A percentile compares a stretch with the other conserved stretches of the same genome.
Conservation (phyloP, 2,329 filamentous ascomycete species). For the Xylaria arbuscula region DNA sequence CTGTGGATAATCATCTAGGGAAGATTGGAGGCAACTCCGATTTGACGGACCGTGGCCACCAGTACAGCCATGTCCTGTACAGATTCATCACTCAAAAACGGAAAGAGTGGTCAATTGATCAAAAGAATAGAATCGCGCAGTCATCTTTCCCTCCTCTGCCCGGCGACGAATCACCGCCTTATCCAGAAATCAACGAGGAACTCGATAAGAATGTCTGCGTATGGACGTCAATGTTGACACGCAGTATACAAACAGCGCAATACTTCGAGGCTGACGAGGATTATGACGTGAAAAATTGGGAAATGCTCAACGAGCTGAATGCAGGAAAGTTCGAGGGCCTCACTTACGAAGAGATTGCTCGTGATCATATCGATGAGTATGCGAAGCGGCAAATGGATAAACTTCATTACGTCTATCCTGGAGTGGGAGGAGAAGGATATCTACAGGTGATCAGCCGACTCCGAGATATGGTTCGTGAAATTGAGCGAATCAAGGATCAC, state of each 20-base stretch:
- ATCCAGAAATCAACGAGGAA: slow-evolving; percentile 81
- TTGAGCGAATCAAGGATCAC: slow-evolving; percentile 97
- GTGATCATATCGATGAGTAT: slow-evolving; percentile 84
- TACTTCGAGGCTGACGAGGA: slow-evolving; percentile 92
- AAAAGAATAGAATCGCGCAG: slow-evolving; percentile 79
- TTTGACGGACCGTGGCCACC: slow-evolving; percentile 81
- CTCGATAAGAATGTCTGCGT: slow-evolving; percentile 93
- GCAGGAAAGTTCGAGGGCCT: slow-evolving; percentile 93
- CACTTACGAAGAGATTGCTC: slow-evolving; percentile 90
- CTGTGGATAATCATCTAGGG: slow-evolving; percentile 84
- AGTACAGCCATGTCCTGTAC: slow-evolving; percentile 82
- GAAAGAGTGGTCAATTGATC: slow-evolving; percentile 82
- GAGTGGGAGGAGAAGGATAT: slow-evolving; percentile 94
- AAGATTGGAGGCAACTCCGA: slow-evolving; percentile 90
- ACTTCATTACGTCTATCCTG: slow-evolving; percentile 95
- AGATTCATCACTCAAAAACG: slow-evolving; percentile 86
- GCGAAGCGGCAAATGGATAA: slow-evolving; percentile 84
- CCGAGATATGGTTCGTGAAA: slow-evolving; percentile 93
- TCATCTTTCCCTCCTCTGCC: slow-evolving; percentile 89
- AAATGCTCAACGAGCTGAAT: slow-evolving; percentile 97
- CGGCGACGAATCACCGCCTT: slow-evolving; percentile 93
- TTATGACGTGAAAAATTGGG: slow-evolving; percentile 96
- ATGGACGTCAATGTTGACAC: slow-evolving; percentile 97
- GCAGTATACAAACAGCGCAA: slow-evolving; percentile 87
- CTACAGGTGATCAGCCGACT: slow-evolving; percentile 96